A percentile compares a stretch with the other conserved stretches of the same genome.
These are phyloP conservation scores for Neonectria magnoliae DNA, from an alignment of 2,329 filamentous ascomycete genomes.

Conservation along the genomic window DNA sequence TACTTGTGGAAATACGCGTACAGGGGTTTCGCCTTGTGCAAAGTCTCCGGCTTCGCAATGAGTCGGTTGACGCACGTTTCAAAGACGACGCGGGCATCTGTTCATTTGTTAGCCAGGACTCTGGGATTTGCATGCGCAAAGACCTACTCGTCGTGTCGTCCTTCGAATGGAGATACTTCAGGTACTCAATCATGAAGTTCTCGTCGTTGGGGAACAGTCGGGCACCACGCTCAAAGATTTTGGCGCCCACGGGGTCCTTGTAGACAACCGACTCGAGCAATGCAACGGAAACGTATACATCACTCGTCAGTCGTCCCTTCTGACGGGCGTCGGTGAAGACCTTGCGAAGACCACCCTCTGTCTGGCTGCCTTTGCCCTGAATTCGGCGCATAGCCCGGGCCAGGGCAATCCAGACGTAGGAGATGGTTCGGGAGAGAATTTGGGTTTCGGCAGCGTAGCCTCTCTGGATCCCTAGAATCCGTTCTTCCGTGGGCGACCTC, in stretches of 20 bases:
- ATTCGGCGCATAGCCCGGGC: constrained; percentile 94
- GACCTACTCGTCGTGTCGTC: constrained; percentile 92
- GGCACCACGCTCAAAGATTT: constrained; percentile 94
- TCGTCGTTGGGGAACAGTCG: constrained; percentile 95
- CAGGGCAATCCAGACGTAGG: constrained; percentile 93
- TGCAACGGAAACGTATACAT: constrained; percentile 93
- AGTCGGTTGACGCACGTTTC: constrained; percentile 91
- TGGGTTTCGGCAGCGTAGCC: constrained; percentile 78
- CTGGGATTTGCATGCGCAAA: neutral
- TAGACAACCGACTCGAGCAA: constrained; percentile 96
- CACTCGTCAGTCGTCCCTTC: constrained; percentile 87
- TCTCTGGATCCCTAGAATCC: constrained; percentile 69
- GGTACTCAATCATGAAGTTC: constrained; percentile 91
- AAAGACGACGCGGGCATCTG: constrained; percentile 94
- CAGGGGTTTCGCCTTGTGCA: constrained; percentile 81
- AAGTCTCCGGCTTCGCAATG: constrained; percentile 77
- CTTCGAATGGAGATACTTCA: constrained; percentile 92
- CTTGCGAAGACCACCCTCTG: constrained; percentile 81
- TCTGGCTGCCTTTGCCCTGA: constrained; percentile 78
- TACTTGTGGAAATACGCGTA: constrained; percentile 95
- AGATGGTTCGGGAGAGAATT: constrained; percentile 84
- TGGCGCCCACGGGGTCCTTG: constrained; percentile 89
- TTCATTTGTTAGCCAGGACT: constrained; percentile 29
- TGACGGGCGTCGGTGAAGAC: constrained; percentile 91
- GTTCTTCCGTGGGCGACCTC: constrained; percentile 71